Evolutionary conservation across 495 filamentous ascomycete species (phyloP).

Genomic region (Staphylotrichum longicolle): DNA sequence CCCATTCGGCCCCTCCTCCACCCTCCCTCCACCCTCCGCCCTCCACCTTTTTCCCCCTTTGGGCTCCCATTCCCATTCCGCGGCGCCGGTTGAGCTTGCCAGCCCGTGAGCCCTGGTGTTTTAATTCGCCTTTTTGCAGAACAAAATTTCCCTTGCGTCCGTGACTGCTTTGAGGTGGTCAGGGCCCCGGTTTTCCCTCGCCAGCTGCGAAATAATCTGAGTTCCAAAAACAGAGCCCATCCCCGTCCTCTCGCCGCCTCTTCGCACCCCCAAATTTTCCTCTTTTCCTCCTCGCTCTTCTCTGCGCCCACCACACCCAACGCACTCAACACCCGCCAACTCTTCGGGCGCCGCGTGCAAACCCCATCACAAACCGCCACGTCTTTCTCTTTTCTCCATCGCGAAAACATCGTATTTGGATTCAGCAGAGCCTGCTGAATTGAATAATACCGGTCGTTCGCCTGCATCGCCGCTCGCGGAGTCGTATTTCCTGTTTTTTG

Average conservation of each 20-base stretch:
- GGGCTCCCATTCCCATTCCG: background rate
- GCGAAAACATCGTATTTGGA: conserved; percentile 25
- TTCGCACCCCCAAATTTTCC: conserved; percentile 46
- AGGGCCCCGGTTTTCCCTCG: conserved; percentile 51
- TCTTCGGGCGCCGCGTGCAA: conserved; percentile 37
- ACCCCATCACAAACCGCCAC: conserved; percentile 49
- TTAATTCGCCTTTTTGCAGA: conserved; percentile 48
- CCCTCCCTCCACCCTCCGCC: background rate
- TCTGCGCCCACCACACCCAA: conserved; percentile 18
- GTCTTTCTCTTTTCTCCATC: conserved; percentile 36
- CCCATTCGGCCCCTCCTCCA: conserved; percentile 6
- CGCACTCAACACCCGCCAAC: conserved; percentile 49
- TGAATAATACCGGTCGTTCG: conserved; percentile 25
- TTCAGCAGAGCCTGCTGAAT: conserved; percentile 34
- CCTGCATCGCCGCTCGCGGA: conserved; percentile 19
- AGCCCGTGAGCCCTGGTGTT: conserved; percentile 35
- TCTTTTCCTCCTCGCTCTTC: conserved; percentile 42
- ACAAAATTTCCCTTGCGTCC: conserved; percentile 44
- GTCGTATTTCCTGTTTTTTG: conserved; percentile 28
- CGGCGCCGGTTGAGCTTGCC: conserved; percentile 5
- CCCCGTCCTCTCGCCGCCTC: conserved; percentile 39
- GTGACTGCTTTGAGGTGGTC: conserved; percentile 39
- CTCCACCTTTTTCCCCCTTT: conserved; percentile 2
- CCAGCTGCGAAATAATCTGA: conserved; percentile 42
- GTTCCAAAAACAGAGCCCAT: conserved; percentile 48